Conservation (phyloP, 306 rosid species). For the Notholithocarpus densiflorus region DNA sequence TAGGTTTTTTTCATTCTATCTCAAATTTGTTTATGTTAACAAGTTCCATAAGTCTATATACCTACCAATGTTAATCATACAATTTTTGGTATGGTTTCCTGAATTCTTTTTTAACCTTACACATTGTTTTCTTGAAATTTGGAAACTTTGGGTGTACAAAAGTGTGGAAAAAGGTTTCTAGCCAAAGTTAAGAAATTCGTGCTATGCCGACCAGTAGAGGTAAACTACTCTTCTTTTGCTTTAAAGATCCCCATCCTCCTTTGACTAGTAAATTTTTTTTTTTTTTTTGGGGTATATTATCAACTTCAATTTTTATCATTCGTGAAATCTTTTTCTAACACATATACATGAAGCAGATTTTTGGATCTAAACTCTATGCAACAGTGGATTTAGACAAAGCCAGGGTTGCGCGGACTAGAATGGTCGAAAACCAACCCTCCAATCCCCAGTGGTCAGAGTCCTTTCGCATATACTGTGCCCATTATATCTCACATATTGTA, state of each 20-base stretch:
- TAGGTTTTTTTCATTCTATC: background rate
- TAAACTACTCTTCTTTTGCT: slow-evolving; percentile 12
- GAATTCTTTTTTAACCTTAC: background rate
- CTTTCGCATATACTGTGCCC: slow-evolving; percentile 69
- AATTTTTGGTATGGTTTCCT: background rate
- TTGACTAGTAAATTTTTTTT: background rate
- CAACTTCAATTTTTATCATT: background rate
- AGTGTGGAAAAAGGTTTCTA: slow-evolving; percentile 39
- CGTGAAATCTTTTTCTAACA: background rate
- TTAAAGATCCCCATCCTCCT: background rate
- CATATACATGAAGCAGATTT: slow-evolving; percentile 37
- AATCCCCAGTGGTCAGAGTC: slow-evolving; percentile 56
- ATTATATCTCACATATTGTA: slow-evolving; percentile 45
- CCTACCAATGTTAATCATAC: background rate
- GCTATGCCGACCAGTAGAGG: slow-evolving; percentile 60
- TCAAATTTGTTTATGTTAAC: background rate
- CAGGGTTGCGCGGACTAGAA: slow-evolving; percentile 54
- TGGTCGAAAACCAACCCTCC: slow-evolving; percentile 33
- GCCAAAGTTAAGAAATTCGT: slow-evolving; percentile 59
- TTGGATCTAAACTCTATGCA: slow-evolving; percentile 69
- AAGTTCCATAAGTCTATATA: background rate
- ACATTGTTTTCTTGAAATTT: background rate
- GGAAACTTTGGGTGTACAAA: slow-evolving; percentile 12
- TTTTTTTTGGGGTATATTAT: background rate
- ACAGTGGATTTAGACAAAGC: slow-evolving; percentile 80